Percentiles rank a stretch among this genome's conserved stretches.
These are phyloP conservation scores for Trypanosoma congolense DNA, from an alignment of 208 protist genomes.

Conservation along the genomic window DNA sequence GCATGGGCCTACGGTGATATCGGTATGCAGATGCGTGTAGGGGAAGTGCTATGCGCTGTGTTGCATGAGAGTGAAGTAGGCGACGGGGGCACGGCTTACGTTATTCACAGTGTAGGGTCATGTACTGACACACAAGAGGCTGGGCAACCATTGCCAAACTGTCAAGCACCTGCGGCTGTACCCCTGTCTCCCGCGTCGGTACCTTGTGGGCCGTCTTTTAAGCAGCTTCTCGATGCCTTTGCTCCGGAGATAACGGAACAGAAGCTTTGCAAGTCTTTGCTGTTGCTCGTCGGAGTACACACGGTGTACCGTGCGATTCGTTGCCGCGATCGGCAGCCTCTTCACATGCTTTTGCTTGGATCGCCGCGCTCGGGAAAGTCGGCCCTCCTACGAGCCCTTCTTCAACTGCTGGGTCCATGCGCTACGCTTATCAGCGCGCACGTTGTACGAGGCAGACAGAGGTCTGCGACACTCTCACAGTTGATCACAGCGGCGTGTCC, in stretches of 20 bases:
- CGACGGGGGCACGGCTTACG: constrained; percentile 29
- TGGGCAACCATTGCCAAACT: not conserved
- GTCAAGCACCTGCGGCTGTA: not conserved
- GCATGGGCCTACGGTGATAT: constrained; percentile 54
- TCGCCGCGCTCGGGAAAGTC: constrained; percentile 55
- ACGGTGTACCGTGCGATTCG: constrained; percentile 39
- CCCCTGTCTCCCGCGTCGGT: not conserved
- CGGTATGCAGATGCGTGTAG: constrained; percentile 28
- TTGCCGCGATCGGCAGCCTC: constrained; percentile 16
- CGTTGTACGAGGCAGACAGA: constrained; percentile 31
- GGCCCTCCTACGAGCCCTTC: constrained; percentile 34
- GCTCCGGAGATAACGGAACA: constrained; percentile 55
- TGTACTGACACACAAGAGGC: not conserved
- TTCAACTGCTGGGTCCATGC: constrained; percentile 29
- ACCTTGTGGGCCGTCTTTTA: constrained; percentile 14
- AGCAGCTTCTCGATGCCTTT: constrained; percentile 24
- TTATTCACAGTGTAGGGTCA: constrained; percentile 30
- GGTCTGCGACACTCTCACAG: constrained; percentile 18
- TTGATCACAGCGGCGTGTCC: constrained; percentile 24
- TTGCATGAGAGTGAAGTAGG: constrained; percentile 42
- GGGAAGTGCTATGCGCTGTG: constrained; percentile 24
- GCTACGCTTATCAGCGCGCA: constrained; percentile 39
- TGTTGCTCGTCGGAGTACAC: constrained; percentile 51
- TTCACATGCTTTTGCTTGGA: constrained; percentile 60
- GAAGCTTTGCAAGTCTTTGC: constrained; percentile 33